Percentiles rank a stretch among this genome's conserved stretches.
These are phyloP conservation scores for Malassezia yamatoensis DNA, from an alignment of 1,284 basidiomycete genomes.

Conservation along the genomic window DNA sequence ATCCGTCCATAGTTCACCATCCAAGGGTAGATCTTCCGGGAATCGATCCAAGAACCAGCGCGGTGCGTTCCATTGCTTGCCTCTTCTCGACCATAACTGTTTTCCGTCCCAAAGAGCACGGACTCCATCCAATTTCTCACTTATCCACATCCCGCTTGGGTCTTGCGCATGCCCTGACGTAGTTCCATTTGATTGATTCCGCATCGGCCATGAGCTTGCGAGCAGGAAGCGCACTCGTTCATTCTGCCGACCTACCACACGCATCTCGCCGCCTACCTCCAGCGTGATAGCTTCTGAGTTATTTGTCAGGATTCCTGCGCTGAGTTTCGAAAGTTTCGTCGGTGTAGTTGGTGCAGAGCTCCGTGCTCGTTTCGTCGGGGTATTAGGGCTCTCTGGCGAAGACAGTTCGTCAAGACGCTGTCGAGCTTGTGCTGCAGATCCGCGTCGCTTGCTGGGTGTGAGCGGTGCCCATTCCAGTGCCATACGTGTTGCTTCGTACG, in stretches of 20 bases:
- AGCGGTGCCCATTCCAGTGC: slow-evolving; percentile 12
- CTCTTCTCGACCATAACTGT: slow-evolving; percentile 56
- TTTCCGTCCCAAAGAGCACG: slow-evolving; percentile 58
- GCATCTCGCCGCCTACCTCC: not conserved
- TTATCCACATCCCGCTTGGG: slow-evolving; percentile 60
- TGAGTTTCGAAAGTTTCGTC: not conserved
- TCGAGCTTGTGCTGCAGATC: not conserved
- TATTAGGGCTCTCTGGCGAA: slow-evolving; percentile 7
- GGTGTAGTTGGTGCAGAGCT: not conserved
- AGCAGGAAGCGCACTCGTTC: slow-evolving; percentile 50
- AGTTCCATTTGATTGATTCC: slow-evolving; percentile 47
- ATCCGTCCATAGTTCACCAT: slow-evolving; percentile 53
- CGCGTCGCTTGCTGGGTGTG: not conserved
- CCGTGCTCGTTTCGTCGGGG: not conserved
- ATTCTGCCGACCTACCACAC: not conserved
- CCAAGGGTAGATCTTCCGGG: slow-evolving; percentile 56
- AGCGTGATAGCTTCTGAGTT: not conserved
- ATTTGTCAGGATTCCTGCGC: not conserved
- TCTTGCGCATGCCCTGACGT: slow-evolving; percentile 53
- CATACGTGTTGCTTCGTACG: slow-evolving; percentile 54
- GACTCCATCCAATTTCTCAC: slow-evolving; percentile 54
- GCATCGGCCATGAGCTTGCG: slow-evolving; percentile 54
- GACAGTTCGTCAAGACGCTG: slow-evolving; percentile 14
- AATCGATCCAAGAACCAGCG: slow-evolving; percentile 58
- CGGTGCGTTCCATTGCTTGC: slow-evolving; percentile 58